Base-by-base conservation (phyloP, 805 yeast species). In the Wickerhamiella allomyrinae region DNA sequence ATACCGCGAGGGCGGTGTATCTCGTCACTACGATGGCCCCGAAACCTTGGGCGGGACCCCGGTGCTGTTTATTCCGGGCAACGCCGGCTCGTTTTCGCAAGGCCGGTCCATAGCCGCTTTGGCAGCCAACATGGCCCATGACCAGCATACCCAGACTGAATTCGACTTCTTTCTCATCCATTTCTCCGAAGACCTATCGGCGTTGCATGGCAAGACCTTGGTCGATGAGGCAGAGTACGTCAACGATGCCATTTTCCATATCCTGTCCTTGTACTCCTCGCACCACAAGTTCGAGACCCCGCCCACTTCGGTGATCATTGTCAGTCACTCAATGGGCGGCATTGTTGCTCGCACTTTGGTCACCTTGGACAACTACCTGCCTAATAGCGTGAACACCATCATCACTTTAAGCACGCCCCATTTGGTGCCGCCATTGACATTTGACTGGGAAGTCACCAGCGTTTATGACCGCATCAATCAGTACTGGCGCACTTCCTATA, bases 311-410 rank as follows among this genome's bases (percentile, higher is more conserved):
- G 94, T 89, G 1, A 73, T 89, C 0, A 57, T 89, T 0, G 49
- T 89, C 1, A 95, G 85, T 2, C 98, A 89, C 62, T 89, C 97
- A 0, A 89, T 89, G 98, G 98, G 98, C 34, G 98, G 98, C 2
- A 73, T 89, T 14, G 97, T 91, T 1, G 81, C 95, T 3, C 68
- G 97, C 45, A 77, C 84, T 0, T 74, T 87, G 74, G 69, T 84
- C 6, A 76, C 93, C 0, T 61, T 89, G 41, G 80, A 85, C 1
- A 87, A 85, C 54, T 87, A 84, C 56, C 53, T 66, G 1, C 71
- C 71, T 3, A 73, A 70, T 19, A 79, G 95, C 1, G 76, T 91
- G 17, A 86, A 83, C 54, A 79, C 95, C 0, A 79, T 89, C 13
- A 49, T 87, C 19, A 87, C 97, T 0, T 63, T 89, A 29, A 79